These are phyloP conservation scores for Candida suzukii DNA, from an alignment of 805 yeast species.

Conservation along the genomic window DNA sequence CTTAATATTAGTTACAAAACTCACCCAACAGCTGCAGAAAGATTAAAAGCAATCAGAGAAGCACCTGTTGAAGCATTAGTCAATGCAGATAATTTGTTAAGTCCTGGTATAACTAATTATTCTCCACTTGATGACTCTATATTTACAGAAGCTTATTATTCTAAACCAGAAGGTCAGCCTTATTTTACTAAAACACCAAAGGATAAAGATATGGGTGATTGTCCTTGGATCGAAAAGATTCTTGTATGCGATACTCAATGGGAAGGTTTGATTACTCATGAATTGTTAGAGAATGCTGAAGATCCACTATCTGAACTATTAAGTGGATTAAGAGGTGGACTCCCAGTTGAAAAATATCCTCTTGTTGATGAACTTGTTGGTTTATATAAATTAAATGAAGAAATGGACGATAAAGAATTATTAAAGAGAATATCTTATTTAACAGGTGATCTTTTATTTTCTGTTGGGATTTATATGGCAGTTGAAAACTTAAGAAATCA, in stretches of 20 bases:
- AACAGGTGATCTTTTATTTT: slow-evolving; percentile 9
- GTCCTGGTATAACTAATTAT: neutral
- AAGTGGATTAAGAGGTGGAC: neutral
- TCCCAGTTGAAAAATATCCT: slow-evolving; percentile 9
- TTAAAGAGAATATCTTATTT: slow-evolving; percentile 5
- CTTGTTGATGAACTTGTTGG: slow-evolving; percentile 11
- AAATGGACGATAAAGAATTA: slow-evolving; percentile 14
- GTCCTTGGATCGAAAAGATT: slow-evolving; percentile 25
- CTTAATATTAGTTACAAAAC: slow-evolving; percentile 7
- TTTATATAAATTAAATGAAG: slow-evolving; percentile 20
- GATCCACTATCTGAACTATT: slow-evolving; percentile 7
- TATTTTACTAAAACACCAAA: slow-evolving; percentile 35
- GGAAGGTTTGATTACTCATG: slow-evolving; percentile 4
- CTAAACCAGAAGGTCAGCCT: neutral
- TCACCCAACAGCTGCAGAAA: slow-evolving; percentile 6
- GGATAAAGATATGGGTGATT: slow-evolving; percentile 25
- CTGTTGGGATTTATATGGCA: slow-evolving; percentile 5
- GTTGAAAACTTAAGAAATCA: slow-evolving; percentile 4
- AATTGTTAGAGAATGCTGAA: slow-evolving; percentile 12
- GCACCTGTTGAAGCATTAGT: neutral
- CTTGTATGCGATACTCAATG: slow-evolving; percentile 1
- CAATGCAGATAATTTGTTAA: neutral
- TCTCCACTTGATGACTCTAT: slow-evolving; percentile 1
- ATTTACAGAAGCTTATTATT: neutral
- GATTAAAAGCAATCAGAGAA: neutral